phyloP scores from a whole-genome alignment of 1,284 basidiomycete genomes.

The Meripilus lineatus region DNA sequence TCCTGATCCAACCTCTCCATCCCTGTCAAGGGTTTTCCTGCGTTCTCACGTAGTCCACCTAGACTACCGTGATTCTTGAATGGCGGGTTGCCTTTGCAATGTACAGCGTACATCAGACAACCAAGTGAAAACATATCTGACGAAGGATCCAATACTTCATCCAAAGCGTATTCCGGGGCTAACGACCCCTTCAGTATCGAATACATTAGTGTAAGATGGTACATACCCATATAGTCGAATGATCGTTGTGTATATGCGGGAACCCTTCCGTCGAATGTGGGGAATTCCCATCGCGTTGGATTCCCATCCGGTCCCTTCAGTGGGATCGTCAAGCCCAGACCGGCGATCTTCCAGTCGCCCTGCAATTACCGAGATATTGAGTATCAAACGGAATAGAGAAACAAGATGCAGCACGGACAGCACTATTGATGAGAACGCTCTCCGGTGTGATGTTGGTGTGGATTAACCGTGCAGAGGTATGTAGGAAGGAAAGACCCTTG shows the following conservation, averaged over 20 bases:
- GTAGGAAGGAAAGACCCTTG: slow-evolving; percentile 90
- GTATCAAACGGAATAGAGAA: background rate
- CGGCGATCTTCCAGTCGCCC: slow-evolving; percentile 98
- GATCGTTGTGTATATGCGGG: slow-evolving; percentile 86
- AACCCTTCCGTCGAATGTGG: slow-evolving; percentile 79
- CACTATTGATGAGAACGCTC: slow-evolving; percentile 80
- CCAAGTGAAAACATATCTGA: slow-evolving; percentile 97
- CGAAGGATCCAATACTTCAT: slow-evolving; percentile 79
- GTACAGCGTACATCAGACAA: slow-evolving; percentile 85
- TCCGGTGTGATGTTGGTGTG: slow-evolving; percentile 91
- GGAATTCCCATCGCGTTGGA: slow-evolving; percentile 82
- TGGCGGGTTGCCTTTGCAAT: slow-evolving; percentile 84
- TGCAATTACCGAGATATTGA: slow-evolving; percentile 28
- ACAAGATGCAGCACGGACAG: slow-evolving; percentile 46
- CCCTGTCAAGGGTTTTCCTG: slow-evolving; percentile 59
- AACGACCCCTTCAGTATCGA: slow-evolving; percentile 3
- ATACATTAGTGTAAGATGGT: background rate
- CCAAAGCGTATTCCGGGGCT: slow-evolving; percentile 95
- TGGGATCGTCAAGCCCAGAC: slow-evolving; percentile 84
- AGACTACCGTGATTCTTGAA: slow-evolving; percentile 88
- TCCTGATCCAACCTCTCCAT: slow-evolving; percentile 63
- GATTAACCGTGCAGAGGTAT: slow-evolving; percentile 86
- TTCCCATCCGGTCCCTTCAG: slow-evolving; percentile 68
- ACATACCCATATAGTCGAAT: slow-evolving; percentile 89
- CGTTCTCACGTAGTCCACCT: slow-evolving; percentile 74